phyloP scores from a whole-genome alignment of 495 filamentous ascomycete genomes.

The Symbiotaphrina buchneri region DNA sequence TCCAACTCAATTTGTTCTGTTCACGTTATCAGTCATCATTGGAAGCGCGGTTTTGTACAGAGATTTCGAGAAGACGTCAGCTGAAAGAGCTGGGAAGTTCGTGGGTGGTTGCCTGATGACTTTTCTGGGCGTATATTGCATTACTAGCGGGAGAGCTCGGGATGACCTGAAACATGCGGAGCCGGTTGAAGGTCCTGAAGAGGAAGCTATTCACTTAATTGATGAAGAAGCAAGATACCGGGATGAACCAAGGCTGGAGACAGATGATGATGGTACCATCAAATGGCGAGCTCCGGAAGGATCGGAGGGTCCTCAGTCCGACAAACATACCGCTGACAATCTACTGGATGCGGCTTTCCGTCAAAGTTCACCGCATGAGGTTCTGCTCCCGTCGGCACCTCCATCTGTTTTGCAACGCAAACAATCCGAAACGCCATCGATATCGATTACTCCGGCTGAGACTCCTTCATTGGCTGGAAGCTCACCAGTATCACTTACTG shows the following conservation, averaged over 20 bases:
- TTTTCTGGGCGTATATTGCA: constrained; percentile 84
- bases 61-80: constrained; percentile 66
- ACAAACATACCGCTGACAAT: no score
- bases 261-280: background rate
- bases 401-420: background rate
- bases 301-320: background rate
- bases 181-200: constrained; percentile 26
- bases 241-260: background rate
- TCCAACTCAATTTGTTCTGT: constrained; percentile 88
- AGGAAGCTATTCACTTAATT: constrained; percentile 14
- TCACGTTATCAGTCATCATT: constrained; percentile 86
- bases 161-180: constrained; percentile 28
- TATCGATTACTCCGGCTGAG: no score
- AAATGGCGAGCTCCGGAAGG: background rate
- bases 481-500: no score
- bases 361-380: background rate
- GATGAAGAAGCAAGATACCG: constrained; percentile 9
- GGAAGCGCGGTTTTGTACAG: constrained; percentile 83
- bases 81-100: constrained; percentile 54
- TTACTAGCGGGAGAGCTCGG: constrained; percentile 44
- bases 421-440: no score
- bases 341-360: no score
- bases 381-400: background rate
- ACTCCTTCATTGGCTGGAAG: no score
- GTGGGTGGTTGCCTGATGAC: constrained; percentile 74